Base-by-base conservation (phyloP, 2,329 filamentous ascomycete species). In the Xylaria digitata region DNA sequence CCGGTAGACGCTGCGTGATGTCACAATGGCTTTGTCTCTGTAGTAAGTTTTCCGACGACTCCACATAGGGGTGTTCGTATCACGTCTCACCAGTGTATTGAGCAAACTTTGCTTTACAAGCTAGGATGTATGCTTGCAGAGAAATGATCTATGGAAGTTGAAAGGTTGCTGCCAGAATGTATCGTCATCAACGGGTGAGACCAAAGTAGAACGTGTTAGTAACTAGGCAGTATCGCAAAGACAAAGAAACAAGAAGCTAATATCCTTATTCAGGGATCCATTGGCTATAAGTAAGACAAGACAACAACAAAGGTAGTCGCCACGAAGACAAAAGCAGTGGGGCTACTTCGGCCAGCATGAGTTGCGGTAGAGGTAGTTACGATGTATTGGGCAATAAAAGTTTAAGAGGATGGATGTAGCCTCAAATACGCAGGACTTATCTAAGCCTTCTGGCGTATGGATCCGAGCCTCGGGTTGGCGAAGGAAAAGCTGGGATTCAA, bases 361-460 rank as follows among this genome's bases (percentile, higher is more conserved):
- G 42, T n/a, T 26, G 26, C 26, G 26, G 2, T 15, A 40, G 13
- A 40, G 21, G 32, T 3, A 49, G 59, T 66, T 53, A 58, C 59
- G 53, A 50, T 53, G 32, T 63, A 53, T n/a, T 17, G 59, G 53
- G 58, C 34, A 42, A 26, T 32, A 43, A 49, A 50, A 17, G 50
- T 7, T 6, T 48, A 42, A 37, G 8, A 37, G 34, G 37, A 7
- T 50, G 19, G 37, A 6, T 37, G 30, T 37, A 46, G 19, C 42
- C 42, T 54, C 53, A 63, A 53, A 19, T 57, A 56, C n/a, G 23
- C 15, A 40, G 13, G 13, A 30, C n/a, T n/a, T n/a, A n/a, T n/a
- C n/a, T 32, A 26, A 54, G 23, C 30, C 21, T 48, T 21, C 46
- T 68, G 63, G 68, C 50, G 55, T 63, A 69, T 56, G 55, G 56